These are phyloP conservation scores for Ustilago tritici DNA, from an alignment of 1,284 basidiomycete species.

Conservation along the genomic window DNA sequence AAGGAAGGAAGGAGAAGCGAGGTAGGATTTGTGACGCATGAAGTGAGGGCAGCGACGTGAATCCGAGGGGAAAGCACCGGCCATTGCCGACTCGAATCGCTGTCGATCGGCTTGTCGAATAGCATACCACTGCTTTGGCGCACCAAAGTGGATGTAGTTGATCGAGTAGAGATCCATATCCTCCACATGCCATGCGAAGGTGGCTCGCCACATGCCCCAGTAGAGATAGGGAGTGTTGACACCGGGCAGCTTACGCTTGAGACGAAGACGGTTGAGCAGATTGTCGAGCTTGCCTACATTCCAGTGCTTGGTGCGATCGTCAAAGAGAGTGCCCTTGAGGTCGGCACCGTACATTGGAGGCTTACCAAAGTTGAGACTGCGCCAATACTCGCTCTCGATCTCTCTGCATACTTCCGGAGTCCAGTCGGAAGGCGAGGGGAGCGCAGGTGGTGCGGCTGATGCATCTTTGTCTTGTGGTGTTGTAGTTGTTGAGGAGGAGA, in stretches of 20 bases:
- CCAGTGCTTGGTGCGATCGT: slow-evolving; percentile 84
- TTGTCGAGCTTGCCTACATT: slow-evolving; percentile 93
- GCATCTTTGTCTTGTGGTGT: slow-evolving; percentile 1
- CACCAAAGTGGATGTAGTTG: slow-evolving; percentile 99
- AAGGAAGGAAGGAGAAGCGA: slow-evolving; percentile 87
- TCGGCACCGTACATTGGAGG: slow-evolving; percentile 97
- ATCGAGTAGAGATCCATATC: slow-evolving; percentile 92
- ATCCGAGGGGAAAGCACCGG: slow-evolving; percentile 63
- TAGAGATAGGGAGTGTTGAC: slow-evolving; percentile 98
- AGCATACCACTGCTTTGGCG: slow-evolving; percentile 95
- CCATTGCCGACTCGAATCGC: slow-evolving; percentile 69
- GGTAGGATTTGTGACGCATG: slow-evolving; percentile 94
- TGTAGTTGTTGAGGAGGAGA: background rate
- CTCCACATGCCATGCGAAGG: slow-evolving; percentile 98
- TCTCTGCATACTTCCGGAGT: slow-evolving; percentile 76
- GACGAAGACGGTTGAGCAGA: slow-evolving; percentile 82
- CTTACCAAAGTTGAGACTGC: slow-evolving; percentile 86
- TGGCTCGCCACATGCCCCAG: slow-evolving; percentile 99
- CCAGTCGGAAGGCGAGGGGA: slow-evolving; percentile 52
- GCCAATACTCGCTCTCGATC: slow-evolving; percentile 92
- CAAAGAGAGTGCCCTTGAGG: slow-evolving; percentile 87
- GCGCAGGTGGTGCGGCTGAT: background rate
- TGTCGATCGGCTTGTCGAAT: slow-evolving; percentile 84
- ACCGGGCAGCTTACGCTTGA: slow-evolving; percentile 81
- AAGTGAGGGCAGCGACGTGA: slow-evolving; percentile 86